Base-by-base conservation (phyloP, 257 asterid species). In the Nicotiana undulata region DNA sequence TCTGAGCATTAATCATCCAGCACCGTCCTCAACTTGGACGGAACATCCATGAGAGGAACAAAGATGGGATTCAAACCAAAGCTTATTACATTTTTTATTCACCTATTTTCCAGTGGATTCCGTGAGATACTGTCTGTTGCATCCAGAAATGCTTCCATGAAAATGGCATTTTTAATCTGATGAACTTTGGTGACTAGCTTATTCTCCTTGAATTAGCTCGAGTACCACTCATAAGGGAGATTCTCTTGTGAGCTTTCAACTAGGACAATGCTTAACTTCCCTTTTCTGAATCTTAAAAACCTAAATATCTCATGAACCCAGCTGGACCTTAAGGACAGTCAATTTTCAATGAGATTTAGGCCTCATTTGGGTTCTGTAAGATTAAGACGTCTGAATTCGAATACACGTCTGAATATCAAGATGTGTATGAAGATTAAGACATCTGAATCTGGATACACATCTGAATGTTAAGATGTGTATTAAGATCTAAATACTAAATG, bases 291-390 rank as follows among this genome's bases (percentile, higher is more conserved):
- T 22, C 16, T 59, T 59, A 20, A 59, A 59, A 20, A 22, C 31
- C 22, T 59, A 9, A 59, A 10, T 59, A 59, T 59, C 31, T 59
- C 31, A 59, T 59, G 70, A 70, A 70, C 37, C 22, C 22, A 5
- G 20, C 22, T 44, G 22, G 59, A 70, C 77, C 58, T 70, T 12
- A 70, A 20, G 13, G 29, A 22, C 34, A 12, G 37, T 22, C 59
- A 51, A 70, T 12, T 40, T 44, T 70, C 77, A 70, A 44, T 72
- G 60, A 72, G 34, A 72, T 72, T 72, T n/a, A n/a, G n/a, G n/a
- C n/a, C n/a, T n/a, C n/a, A n/a, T n/a, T n/a, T n/a, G n/a, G n/a
- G n/a, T n/a, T n/a, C n/a, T n/a, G n/a, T n/a, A n/a, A n/a, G n/a
- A n/a, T n/a, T n/a, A n/a, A n/a, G n/a, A n/a, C n/a, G n/a, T n/a